Conservation (phyloP, 2,329 filamentous ascomycete species). For the Rhynchosporium agropyri region DNA sequence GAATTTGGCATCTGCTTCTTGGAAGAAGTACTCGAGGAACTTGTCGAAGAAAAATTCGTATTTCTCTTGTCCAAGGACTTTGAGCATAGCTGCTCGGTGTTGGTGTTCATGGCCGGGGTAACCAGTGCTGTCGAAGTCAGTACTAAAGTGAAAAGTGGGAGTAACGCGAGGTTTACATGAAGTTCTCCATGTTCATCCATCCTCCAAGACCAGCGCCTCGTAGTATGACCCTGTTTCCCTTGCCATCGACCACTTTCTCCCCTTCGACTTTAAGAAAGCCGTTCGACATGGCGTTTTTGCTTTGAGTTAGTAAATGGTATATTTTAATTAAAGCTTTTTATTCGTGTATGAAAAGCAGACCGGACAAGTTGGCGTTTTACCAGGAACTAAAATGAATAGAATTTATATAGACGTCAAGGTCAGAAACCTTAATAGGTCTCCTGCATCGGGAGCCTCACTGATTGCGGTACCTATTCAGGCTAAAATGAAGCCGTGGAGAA, state of each 20-base stretch:
- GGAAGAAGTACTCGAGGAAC: constrained; percentile 55
- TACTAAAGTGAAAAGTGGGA: background rate
- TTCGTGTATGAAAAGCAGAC: too few species aligned
- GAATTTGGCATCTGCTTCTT: constrained; percentile 59
- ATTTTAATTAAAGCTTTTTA: background rate
- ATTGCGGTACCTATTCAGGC: constrained; percentile 3
- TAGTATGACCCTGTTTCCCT: constrained; percentile 43
- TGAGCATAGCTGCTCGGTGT: constrained; percentile 55
- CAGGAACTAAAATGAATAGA: background rate
- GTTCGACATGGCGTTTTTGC: constrained; percentile 28
- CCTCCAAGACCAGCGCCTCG: constrained; percentile 47
- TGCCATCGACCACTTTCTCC: constrained; percentile 43
- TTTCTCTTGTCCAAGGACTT: constrained; percentile 57
- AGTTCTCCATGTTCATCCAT: constrained; percentile 60
- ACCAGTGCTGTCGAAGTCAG: constrained; percentile 47
- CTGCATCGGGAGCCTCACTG: constrained; percentile 8
- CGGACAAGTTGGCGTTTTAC: background rate
- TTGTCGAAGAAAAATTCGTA: constrained; percentile 62
- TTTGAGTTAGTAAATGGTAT: background rate
- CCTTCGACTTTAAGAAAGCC: constrained; percentile 43
- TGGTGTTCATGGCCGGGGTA: constrained; percentile 61
- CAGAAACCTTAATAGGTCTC: background rate
- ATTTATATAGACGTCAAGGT: background rate
- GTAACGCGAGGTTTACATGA: constrained; percentile 46
- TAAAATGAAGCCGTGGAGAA: constrained; percentile 6